Evolutionary conservation across 2,329 filamentous ascomycete species (phyloP), one percentile per base, ranked within the genome.

Genomic region (Anthostomella pinea): DNA sequence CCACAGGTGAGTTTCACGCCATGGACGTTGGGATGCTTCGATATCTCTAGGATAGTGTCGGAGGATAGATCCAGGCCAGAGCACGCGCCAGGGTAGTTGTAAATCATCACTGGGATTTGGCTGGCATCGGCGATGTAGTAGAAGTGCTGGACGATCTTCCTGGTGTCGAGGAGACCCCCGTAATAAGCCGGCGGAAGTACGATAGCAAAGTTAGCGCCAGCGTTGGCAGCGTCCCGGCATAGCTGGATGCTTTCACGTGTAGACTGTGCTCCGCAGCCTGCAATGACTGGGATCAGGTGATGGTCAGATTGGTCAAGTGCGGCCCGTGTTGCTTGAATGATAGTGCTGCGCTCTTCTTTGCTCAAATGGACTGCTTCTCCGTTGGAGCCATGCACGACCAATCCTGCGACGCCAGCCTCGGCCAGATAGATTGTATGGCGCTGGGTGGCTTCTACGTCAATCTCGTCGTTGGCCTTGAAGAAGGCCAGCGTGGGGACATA

Each of bases 291-390:
- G 52, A 83, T 62, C 18, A 70, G 60, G 2, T 61, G 50, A 50
- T 72, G 77, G 6, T 78, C 75, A 15, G 72, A 69, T 13, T 70
- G 65, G 50, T 81, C 71, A 6, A 86, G 67, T 14, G 79, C 79
- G 41, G 72, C 67, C 13, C 80, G 74, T 3, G 80, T 84, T 15
- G 75, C 69, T 35, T 64, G 65, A n/a, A 77, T 84, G 45, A 87
- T 69, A 35, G 71, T 64, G 33, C 75, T 72, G 31, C 83, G 73
- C 60, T 87, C 83, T n/a, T 73, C 69, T 45, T 75, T 77, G 34
- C 76, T 75, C 8, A 87, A 69, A 54, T 87, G 82, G 3, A 83
- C 81, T 0, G 83, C 83, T 64, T 87, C 84, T 52, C 83, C 84
- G 55, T 87, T 87, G 51, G 79, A 84, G 24, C 83, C 82, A 58